Percentiles rank a stretch among this genome's conserved stretches.
Conservation (phyloP, 352 stramenopile genomes). For the Pythium sp. region DNA sequence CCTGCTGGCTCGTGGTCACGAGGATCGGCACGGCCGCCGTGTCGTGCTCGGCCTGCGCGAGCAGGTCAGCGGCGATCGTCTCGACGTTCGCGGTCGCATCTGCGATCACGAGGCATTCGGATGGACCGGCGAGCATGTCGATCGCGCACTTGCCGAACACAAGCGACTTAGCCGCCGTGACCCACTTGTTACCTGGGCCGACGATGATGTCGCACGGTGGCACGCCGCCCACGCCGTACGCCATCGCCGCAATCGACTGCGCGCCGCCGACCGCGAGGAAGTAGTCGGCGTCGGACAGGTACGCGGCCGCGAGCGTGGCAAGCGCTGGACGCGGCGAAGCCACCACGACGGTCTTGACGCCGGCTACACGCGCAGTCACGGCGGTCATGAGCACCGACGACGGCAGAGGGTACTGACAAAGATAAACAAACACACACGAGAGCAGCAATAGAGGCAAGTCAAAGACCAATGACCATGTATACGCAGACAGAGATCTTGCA, state of each 20-base stretch:
- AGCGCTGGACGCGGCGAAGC: constrained; percentile 89
- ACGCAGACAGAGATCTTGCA: neutral
- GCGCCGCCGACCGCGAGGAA: constrained; percentile 78
- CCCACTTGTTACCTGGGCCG: constrained; percentile 98
- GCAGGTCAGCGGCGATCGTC: constrained; percentile 73
- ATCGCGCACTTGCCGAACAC: constrained; percentile 97
- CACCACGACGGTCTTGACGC: constrained; percentile 94
- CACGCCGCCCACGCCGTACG: constrained; percentile 91
- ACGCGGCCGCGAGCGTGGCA: constrained; percentile 93
- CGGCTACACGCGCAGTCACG: constrained; percentile 92
- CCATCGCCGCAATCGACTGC: constrained; percentile 94
- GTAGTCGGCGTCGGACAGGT: constrained; percentile 91
- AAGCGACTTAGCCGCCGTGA: constrained; percentile 98
- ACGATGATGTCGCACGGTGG: constrained; percentile 97
- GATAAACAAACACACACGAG: constrained; percentile 4
- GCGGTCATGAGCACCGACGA: constrained; percentile 98
- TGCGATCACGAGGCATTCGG: constrained; percentile 97
- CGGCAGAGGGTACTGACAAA: constrained; percentile 90
- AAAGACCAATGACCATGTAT: constrained; percentile 3
- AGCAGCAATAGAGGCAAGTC: neutral
- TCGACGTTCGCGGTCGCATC: constrained; percentile 84
- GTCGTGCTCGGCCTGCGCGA: constrained; percentile 95
- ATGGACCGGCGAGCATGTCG: constrained; percentile 98
- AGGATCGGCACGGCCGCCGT: constrained; percentile 96
- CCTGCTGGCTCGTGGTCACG: constrained; percentile 82